Conservation (phyloP, 768 basidiomycete species). For the Naganishia friedmannii region DNA sequence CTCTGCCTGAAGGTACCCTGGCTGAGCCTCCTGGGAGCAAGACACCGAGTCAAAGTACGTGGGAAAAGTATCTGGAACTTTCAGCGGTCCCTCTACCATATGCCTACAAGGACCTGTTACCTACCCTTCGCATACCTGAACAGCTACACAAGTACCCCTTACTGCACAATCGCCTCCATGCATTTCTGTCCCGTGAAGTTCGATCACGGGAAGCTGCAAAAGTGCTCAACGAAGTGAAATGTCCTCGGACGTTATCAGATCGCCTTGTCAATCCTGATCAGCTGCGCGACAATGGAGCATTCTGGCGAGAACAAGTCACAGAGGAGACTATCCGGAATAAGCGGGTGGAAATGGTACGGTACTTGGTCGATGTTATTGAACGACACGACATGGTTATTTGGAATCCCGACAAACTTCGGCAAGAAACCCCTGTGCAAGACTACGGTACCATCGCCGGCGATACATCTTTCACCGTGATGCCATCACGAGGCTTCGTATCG, state of each 20-base stretch:
- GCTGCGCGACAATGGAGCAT: conserved; percentile 45
- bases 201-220: conserved; percentile 32
- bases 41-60: too few relatives aligned
- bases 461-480: too few relatives aligned
- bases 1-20: too few relatives aligned
- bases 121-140: neutral
- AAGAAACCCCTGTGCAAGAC: conserved; percentile 10
- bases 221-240: conserved; percentile 37
- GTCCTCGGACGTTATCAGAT: conserved; percentile 47
- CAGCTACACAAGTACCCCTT: neutral
- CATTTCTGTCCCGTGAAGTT: conserved; percentile 47
- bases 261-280: conserved; percentile 53
- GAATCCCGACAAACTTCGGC: conserved; percentile 27
- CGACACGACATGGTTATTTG: conserved; percentile 39
- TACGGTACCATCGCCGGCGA: too few relatives aligned
- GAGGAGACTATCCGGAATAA: conserved; percentile 40
- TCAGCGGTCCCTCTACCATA: too few relatives aligned
- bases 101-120: neutral
- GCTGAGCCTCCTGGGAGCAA: too few relatives aligned
- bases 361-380: conserved; percentile 39
- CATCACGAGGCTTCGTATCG: conserved; percentile 51
- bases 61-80: too few relatives aligned
- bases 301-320: conserved; percentile 45
- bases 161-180: conserved; percentile 34
- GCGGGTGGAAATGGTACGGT: conserved; percentile 44